phyloP scores from a whole-genome alignment of 192 early-diverging fungal genomes.

The Entomortierella chlamydospora region DNA sequence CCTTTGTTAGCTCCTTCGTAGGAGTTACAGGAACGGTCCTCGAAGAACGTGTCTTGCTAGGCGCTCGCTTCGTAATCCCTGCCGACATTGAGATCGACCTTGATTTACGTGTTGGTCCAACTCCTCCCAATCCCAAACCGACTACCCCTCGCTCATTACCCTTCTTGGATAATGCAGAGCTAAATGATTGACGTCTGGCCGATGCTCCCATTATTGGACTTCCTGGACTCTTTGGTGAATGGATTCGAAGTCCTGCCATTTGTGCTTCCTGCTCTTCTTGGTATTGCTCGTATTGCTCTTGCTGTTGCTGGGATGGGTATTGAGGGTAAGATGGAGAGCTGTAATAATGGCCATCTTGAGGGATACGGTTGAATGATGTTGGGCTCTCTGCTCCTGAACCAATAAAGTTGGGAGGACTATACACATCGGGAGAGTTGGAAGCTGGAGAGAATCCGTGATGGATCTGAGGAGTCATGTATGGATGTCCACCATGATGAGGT shows the following conservation, averaged over 20 bases:
- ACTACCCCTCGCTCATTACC: constrained; percentile 13
- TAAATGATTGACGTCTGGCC: constrained; percentile 42
- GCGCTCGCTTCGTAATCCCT: constrained; percentile 32
- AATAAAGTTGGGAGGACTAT: constrained; percentile 38
- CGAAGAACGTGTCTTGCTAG: constrained; percentile 30
- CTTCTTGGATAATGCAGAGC: constrained; percentile 28
- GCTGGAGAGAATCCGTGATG: constrained; percentile 50
- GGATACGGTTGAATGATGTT: not conserved
- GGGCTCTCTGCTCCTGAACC: constrained; percentile 17
- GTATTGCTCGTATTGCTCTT: constrained; percentile 21
- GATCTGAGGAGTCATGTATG: constrained; percentile 27
- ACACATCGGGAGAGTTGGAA: constrained; percentile 41
- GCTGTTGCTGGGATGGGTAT: constrained; percentile 23
- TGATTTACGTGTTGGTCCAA: constrained; percentile 40
- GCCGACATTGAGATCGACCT: constrained; percentile 49
- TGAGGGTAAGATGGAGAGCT: constrained; percentile 32
- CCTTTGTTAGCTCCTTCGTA: constrained; percentile 31
- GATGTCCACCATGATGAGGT: constrained; percentile 6
- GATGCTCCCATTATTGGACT: constrained; percentile 13
- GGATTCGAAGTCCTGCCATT: constrained; percentile 36
- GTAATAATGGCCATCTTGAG: constrained; percentile 33
- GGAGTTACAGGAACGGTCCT: constrained; percentile 31
- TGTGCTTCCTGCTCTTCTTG: constrained; percentile 44
- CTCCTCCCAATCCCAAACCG: not conserved
- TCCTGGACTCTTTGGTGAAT: constrained; percentile 35